These are phyloP conservation scores for Saccharomyces hybrid DNA, from an alignment of 1,139 yeast genomes.

Conservation along the genomic window DNA sequence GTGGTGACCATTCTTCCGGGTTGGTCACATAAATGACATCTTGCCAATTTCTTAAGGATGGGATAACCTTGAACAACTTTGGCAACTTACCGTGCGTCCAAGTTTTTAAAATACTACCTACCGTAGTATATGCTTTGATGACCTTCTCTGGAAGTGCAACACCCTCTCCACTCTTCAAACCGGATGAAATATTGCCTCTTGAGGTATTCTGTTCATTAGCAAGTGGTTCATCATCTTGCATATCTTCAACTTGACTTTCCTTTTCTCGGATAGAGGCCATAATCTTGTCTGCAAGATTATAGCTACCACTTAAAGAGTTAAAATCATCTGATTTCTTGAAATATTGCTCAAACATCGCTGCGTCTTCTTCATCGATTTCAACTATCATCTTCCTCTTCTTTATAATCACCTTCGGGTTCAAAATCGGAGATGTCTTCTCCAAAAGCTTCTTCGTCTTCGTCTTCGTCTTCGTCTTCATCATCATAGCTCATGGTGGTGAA, in stretches of 20 bases:
- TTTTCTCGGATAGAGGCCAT: slow-evolving; percentile 81
- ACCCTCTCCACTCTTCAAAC: slow-evolving; percentile 33
- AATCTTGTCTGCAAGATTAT: slow-evolving; percentile 83
- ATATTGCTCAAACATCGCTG: slow-evolving; percentile 60
- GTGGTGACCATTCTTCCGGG: slow-evolving; percentile 94
- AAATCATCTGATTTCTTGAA: slow-evolving; percentile 40
- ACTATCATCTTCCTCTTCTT: slow-evolving; percentile 48
- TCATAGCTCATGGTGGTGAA: slow-evolving; percentile 23
- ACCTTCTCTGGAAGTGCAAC: slow-evolving; percentile 92
- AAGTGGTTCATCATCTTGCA: slow-evolving; percentile 7
- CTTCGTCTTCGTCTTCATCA: slow-evolving; percentile 34
- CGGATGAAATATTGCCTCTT: slow-evolving; percentile 16
- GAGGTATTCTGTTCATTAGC: slow-evolving; percentile 22
- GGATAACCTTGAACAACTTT: slow-evolving; percentile 87
- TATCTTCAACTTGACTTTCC: slow-evolving; percentile 35
- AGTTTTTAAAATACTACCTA: slow-evolving; percentile 79
- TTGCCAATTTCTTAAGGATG: slow-evolving; percentile 89
- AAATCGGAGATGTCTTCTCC: slow-evolving; percentile 46
- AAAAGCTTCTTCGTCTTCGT: slow-evolving; percentile 32
- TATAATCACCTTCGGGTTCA: slow-evolving; percentile 39
- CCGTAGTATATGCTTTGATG: slow-evolving; percentile 85
- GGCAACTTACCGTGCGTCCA: slow-evolving; percentile 96
- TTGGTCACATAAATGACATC: slow-evolving; percentile 87
- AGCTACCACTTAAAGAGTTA: slow-evolving; percentile 37
- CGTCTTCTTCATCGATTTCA: slow-evolving; percentile 62